These are phyloP conservation scores for Heimioporus sp. DNA, from an alignment of 768 basidiomycete species.

Conservation along the genomic window DNA sequence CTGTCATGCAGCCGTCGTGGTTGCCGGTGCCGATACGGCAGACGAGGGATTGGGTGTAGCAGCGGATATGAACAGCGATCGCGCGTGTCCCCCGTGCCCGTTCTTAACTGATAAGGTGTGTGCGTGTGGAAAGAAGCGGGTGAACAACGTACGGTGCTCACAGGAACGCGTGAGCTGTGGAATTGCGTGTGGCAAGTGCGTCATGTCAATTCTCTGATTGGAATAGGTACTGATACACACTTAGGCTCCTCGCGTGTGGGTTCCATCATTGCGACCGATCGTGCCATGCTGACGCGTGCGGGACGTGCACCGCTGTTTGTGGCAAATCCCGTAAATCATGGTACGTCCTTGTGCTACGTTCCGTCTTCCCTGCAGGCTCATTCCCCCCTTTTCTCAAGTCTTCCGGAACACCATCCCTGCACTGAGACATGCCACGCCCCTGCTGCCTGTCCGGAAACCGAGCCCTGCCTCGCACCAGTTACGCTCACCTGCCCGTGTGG, in stretches of 20 bases:
- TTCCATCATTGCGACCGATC: slow-evolving; percentile 82
- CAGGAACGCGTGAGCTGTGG: slow-evolving; percentile 83
- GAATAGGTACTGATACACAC: neutral
- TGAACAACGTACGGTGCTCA: slow-evolving; percentile 83
- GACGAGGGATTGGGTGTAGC: slow-evolving; percentile 16
- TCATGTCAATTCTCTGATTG: slow-evolving; percentile 2
- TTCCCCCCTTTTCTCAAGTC: slow-evolving; percentile 33
- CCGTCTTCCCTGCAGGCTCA: neutral
- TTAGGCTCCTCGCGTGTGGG: slow-evolving; percentile 73
- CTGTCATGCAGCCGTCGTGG: slow-evolving; percentile 70
- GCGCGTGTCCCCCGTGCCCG: slow-evolving; percentile 81
- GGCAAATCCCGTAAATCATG: slow-evolving; percentile 87
- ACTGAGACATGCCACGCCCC: slow-evolving; percentile 86
- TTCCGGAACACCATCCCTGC: slow-evolving; percentile 74
- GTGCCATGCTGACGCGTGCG: slow-evolving; percentile 86
- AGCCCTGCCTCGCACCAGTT: slow-evolving; percentile 69
- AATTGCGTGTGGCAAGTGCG: slow-evolving; percentile 70
- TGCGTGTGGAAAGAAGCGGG: slow-evolving; percentile 83
- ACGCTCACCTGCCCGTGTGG: slow-evolving; percentile 81
- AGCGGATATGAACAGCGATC: neutral
- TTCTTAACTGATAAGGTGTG: slow-evolving; percentile 77
- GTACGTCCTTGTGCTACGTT: slow-evolving; percentile 38
- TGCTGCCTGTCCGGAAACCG: slow-evolving; percentile 73
- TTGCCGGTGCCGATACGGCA: slow-evolving; percentile 24
- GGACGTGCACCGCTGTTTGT: slow-evolving; percentile 71